Evolutionary conservation across 352 stramenopile genomes (phyloP).

Genomic region (Peronospora farinosa): DNA sequence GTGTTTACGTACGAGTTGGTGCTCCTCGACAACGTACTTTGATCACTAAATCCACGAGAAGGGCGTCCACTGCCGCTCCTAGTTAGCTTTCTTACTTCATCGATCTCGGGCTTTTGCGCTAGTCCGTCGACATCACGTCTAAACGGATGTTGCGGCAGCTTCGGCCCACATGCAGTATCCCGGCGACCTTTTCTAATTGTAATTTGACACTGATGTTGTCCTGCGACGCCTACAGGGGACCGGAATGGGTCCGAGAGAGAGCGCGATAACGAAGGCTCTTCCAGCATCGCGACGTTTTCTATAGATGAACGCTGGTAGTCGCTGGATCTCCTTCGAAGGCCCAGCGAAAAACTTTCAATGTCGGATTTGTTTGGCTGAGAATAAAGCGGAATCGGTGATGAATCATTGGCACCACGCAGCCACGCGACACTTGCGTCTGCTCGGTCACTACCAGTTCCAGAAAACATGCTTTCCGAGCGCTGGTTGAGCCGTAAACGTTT

Average conservation of each 20-base stretch:
- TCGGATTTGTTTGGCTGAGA: conserved; percentile 16
- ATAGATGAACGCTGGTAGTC: conserved; percentile 7
- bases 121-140: conserved; percentile 28
- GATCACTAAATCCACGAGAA: conserved; percentile 29
- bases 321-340: conserved; percentile 25
- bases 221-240: conserved; percentile 37
- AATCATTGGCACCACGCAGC: conserved; percentile 22
- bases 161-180: conserved; percentile 41
- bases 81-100: conserved; percentile 23
- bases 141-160: conserved; percentile 42
- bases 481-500: conserved; percentile 42
- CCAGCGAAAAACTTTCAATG: conserved; percentile 25
- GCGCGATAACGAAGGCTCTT: conserved; percentile 34
- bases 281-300: conserved; percentile 20
- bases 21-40: conserved; percentile 34
- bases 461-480: conserved; percentile 29
- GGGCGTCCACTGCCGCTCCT: conserved; percentile 23
- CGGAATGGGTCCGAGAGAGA: conserved; percentile 63
- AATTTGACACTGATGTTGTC: conserved; percentile 28
- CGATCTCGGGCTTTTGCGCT: conserved; percentile 16
- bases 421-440: conserved; percentile 14
- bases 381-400: conserved; percentile 22
- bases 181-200: conserved; percentile 20
- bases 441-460: conserved; percentile 12
- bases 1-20: conserved; percentile 34